Evolutionary conservation across 805 yeast genomes (phyloP), one percentile per base, ranked within the genome.

Genomic region (baker's yeast (Saccharomyces cerevisiae)): DNA sequence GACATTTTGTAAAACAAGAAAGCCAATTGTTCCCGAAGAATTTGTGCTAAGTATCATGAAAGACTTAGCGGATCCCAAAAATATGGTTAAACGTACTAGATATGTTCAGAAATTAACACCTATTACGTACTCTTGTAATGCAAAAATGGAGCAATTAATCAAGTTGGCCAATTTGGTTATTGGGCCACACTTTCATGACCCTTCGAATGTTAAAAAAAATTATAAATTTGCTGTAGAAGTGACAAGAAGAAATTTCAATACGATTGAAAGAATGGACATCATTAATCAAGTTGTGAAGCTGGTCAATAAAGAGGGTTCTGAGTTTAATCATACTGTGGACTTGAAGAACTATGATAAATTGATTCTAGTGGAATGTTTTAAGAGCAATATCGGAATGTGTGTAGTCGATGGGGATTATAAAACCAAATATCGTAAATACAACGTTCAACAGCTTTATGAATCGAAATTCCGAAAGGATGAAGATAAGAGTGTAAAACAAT

Each of bases 281-380:
- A 89, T 89, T 56, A 80, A 77, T 36, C 75, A 81, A 11, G 78
- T 91, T 8, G 96, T 96, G 3, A 81, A 78, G 30, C 71, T 78
- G 47, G 90, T 89, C 0, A 92, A 92, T 0, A 74, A 78, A 48
- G 84, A 81, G 4, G 68, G 67, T 9, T 36, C 43, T 8, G 54
- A 61, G 46, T 79, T 80, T 57, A 84, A 84, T 1, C 96, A 89
- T 67, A 74, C 71, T 36, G 96, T 94, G 14, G 95, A 90, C 66
- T 77, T 94, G 68, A 87, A 88, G 63, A 71, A 81, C 11, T 89
- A 81, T 63, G 96, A 91, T 57, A 83, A 84, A 64, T 73, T 94
- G 61, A 80, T 94, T 49, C 66, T 92, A 51, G 86, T 94, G 2
- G 96, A 89, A 68, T 87, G 97, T 66, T 92, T 85, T 72, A 92